These are phyloP conservation scores for Capsicum chinense DNA, from an alignment of 257 asterid species.

Conservation along the genomic window DNA sequence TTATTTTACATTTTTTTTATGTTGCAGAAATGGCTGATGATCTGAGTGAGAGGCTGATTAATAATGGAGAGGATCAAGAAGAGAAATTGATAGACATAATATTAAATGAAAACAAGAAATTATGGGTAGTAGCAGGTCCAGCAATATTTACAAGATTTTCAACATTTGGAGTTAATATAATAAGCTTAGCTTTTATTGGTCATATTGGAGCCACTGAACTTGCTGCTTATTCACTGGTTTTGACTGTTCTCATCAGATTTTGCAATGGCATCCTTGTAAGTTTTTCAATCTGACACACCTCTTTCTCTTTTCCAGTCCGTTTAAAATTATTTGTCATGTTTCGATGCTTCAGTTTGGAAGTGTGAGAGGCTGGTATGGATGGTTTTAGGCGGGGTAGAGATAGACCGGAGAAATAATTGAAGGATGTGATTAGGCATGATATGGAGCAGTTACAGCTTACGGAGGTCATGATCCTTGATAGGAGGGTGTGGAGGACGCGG, in stretches of 20 bases:
- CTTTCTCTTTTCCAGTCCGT: too few species aligned
- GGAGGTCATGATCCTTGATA: too few species aligned
- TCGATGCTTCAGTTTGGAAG: too few species aligned
- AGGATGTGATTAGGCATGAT: too few species aligned
- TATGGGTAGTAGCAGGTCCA: constrained; percentile 56
- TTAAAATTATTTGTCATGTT: neutral
- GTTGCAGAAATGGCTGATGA: constrained; percentile 36
- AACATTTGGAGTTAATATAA: constrained; percentile 47
- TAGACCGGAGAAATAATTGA: too few species aligned
- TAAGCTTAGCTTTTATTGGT: constrained; percentile 55
- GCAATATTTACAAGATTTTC: constrained; percentile 55
- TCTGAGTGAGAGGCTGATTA: constrained; percentile 31
- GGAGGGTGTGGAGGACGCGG: too few species aligned
- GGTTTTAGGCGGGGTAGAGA: too few species aligned
- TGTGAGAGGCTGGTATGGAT: too few species aligned
- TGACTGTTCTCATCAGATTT: constrained; percentile 48
- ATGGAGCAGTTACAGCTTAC: too few species aligned
- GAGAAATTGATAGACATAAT: constrained; percentile 26
- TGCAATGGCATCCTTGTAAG: constrained; percentile 46
- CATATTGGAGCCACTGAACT: constrained; percentile 52
- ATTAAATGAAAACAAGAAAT: constrained; percentile 48
- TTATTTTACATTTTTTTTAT: neutral
- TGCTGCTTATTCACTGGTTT: constrained; percentile 56
- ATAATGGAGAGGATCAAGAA: neutral
- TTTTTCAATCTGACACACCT: neutral